Evolutionary conservation across 345 rosid genomes (phyloP).

Genomic region (Psidium guajava): DNA sequence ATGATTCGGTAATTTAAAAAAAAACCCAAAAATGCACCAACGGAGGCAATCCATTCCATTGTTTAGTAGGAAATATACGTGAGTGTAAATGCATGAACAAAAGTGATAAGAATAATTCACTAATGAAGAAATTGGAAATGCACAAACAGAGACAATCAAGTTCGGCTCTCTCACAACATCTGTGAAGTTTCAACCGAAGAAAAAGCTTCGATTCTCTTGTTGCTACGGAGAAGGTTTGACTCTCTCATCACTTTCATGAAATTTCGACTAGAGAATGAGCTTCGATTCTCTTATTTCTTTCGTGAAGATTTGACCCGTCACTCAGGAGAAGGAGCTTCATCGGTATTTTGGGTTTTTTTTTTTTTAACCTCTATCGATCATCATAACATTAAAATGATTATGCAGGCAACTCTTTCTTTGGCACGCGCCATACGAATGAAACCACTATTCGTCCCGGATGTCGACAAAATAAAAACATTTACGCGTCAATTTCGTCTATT

Average conservation of each 20-base stretch:
- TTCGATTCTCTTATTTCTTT: too few relatives aligned
- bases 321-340: too few relatives aligned
- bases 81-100: neutral
- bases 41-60: accelerated
- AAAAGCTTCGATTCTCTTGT: neutral
- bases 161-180: accelerated
- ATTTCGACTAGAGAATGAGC: too few relatives aligned
- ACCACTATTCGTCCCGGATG: neutral
- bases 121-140: too few relatives aligned
- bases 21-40: neutral
- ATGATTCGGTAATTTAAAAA: neutral
- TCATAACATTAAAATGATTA: neutral
- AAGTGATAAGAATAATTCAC: neutral
- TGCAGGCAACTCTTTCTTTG: neutral
- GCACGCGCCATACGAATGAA: neutral
- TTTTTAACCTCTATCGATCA: neutral
- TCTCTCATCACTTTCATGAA: too few relatives aligned
- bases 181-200: accelerated
- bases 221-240: neutral
- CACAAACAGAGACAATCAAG: too few relatives aligned
- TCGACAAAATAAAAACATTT: neutral
- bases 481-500: neutral
- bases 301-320: too few relatives aligned
- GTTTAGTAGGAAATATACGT: neutral
- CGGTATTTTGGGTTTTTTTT: too few relatives aligned